phyloP scores from a whole-genome alignment of 495 filamentous ascomycete species.

The Podospora tetraspora region DNA sequence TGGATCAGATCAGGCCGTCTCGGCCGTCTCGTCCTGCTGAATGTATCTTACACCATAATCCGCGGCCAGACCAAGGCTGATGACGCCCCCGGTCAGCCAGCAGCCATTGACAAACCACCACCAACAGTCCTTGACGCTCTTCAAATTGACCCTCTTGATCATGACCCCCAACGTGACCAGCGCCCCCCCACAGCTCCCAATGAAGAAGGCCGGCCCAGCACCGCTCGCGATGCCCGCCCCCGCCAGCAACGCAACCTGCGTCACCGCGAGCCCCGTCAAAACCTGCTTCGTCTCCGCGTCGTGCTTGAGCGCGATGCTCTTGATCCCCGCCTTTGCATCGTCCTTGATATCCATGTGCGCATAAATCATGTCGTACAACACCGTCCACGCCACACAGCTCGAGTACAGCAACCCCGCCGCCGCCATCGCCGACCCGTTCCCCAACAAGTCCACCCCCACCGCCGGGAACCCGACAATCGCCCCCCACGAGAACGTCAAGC shows the following conservation, averaged over 20 bases:
- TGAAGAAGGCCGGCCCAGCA: conserved; percentile 78
- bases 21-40: conserved; percentile 18
- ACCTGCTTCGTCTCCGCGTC: conserved; percentile 83
- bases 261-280: conserved; percentile 65
- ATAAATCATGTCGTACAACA: conserved; percentile 98
- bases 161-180: conserved; percentile 70
- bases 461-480: conserved; percentile 96
- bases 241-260: conserved; percentile 74
- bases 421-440: conserved; percentile 56
- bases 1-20: conserved; percentile 20
- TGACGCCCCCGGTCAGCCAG: conserved; percentile 51
- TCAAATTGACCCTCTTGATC: conserved; percentile 83
- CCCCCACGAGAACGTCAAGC: conserved; percentile 94
- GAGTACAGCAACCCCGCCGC: conserved; percentile 72
- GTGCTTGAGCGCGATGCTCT: conserved; percentile 87
- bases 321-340: conserved; percentile 87
- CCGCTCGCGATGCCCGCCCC: conserved; percentile 68
- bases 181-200: conserved; percentile 80
- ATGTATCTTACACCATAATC: conserved; percentile 47
- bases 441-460: conserved; percentile 72
- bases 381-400: conserved; percentile 88
- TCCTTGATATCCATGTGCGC: conserved; percentile 98
- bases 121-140: conserved; percentile 83
- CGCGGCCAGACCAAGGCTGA: conserved; percentile 45
- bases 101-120: conserved; percentile 83